Percentiles rank a stretch among this genome's conserved stretches.
phyloP scores from a whole-genome alignment of 2,329 filamentous ascomycete genomes.

The Hymenoscyphus fructigenus region DNA sequence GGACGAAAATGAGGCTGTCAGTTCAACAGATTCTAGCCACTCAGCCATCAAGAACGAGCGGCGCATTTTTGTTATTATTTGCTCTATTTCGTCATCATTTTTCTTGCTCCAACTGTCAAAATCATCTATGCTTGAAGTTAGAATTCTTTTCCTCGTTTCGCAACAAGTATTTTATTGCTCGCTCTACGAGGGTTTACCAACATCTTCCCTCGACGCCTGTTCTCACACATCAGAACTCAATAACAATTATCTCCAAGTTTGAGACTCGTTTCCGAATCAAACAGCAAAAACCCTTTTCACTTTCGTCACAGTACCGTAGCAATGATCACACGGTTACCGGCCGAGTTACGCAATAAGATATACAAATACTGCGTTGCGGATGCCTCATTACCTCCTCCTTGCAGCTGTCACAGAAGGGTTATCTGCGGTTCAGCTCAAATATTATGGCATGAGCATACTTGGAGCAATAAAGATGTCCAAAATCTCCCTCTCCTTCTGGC shows the following conservation, averaged over 20 bases:
- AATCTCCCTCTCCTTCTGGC: conserved; percentile 1
- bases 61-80: not conserved
- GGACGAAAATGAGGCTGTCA: not conserved
- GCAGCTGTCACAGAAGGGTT: not conserved
- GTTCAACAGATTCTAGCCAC: not conserved
- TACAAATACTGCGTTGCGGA: not conserved
- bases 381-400: not conserved
- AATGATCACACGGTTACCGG: not conserved
- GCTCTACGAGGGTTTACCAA: no score
- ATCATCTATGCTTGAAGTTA: no score
- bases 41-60: not conserved
- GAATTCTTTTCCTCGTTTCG: no score
- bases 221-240: not conserved
- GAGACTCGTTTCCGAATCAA: not conserved
- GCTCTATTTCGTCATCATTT: not conserved
- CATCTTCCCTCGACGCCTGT: no score
- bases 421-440: not conserved
- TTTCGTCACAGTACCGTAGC: not conserved
- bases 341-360: not conserved
- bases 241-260: not conserved
- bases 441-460: not conserved
- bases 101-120: not conserved
- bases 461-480: not conserved
- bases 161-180: no score
- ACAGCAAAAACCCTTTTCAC: not conserved